These are phyloP conservation scores for Sporothrix sp. DNA, from an alignment of 2,329 filamentous ascomycete genomes.

Conservation along the genomic window DNA sequence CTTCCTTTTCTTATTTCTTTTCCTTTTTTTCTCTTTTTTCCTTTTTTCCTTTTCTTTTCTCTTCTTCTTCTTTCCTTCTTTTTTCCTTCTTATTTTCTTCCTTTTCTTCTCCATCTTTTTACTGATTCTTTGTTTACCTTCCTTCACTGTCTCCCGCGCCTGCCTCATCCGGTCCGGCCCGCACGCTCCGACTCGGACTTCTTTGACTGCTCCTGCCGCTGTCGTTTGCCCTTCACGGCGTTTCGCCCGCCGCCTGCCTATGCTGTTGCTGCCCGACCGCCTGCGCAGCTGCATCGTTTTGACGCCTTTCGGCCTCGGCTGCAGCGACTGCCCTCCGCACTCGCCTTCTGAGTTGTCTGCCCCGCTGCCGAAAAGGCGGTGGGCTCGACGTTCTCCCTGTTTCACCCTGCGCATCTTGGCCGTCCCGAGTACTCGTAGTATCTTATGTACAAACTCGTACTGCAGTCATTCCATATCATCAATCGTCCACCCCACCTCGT, in stretches of 20 bases:
- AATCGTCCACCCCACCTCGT: not conserved
- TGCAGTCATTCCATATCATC: not conserved
- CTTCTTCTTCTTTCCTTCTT: not conserved
- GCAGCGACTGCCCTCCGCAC: not conserved
- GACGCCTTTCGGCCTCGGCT: slow-evolving; percentile 3
- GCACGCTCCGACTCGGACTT: no score
- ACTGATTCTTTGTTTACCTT: not conserved
- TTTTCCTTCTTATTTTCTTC: not conserved
- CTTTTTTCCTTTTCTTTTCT: not conserved
- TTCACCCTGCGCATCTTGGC: not conserved
- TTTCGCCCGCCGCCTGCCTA: not conserved
- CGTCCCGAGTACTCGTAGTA: not conserved
- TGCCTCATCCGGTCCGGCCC: slow-evolving; percentile 5
- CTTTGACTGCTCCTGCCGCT: no score
- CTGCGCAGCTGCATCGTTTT: not conserved
- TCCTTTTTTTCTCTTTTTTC: not conserved
- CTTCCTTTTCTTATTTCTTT: not conserved
- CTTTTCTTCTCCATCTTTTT: no score
- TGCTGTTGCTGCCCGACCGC: not conserved
- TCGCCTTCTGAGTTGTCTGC: not conserved
- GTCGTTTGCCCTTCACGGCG: not conserved
- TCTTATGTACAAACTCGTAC: not conserved
- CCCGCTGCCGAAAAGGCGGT: slow-evolving; percentile 11
- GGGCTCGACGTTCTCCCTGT: slow-evolving; percentile 2
- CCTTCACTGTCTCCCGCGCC: not conserved